Percentiles rank a stretch among this genome's conserved stretches.
These are phyloP conservation scores for Lichtheimia hyalospora DNA, from an alignment of 371 early-diverging fungal genomes.

Conservation along the genomic window DNA sequence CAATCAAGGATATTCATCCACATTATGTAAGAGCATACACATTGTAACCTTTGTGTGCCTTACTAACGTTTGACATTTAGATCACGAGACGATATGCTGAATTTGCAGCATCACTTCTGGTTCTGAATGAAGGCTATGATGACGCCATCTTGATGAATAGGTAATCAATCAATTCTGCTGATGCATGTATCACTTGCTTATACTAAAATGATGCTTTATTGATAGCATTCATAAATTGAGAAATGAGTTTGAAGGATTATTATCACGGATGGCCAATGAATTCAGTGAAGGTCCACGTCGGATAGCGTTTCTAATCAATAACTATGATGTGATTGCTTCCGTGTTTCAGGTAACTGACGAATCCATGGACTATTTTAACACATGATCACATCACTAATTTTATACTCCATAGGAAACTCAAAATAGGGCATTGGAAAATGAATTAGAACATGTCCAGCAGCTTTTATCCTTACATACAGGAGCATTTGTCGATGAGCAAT, in stretches of 20 bases:
- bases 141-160: slow-evolving; percentile 79
- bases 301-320: slow-evolving; percentile 87
- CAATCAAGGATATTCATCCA: slow-evolving; percentile 78
- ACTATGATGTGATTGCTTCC: slow-evolving; percentile 81
- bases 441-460: slow-evolving; percentile 72
- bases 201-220: not conserved
- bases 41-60: slow-evolving; percentile 6
- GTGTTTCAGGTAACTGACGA: slow-evolving; percentile 57
- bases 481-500: slow-evolving; percentile 85
- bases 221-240: slow-evolving; percentile 72
- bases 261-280: slow-evolving; percentile 70
- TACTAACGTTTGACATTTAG: slow-evolving; percentile 15
- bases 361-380: too few species aligned
- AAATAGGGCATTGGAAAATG: slow-evolving; percentile 64
- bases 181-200: not conserved
- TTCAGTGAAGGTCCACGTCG: slow-evolving; percentile 65
- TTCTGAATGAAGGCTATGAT: slow-evolving; percentile 82
- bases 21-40: slow-evolving; percentile 64
- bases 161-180: slow-evolving; percentile 27
- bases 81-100: slow-evolving; percentile 83
- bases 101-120: slow-evolving; percentile 84
- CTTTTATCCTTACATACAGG: slow-evolving; percentile 67
- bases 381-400: too few species aligned
- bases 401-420: slow-evolving; percentile 57
- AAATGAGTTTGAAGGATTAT: slow-evolving; percentile 75